These are phyloP conservation scores for Ophiostoma pallidulum DNA, from an alignment of 2,329 filamentous ascomycete species.

Conservation along the genomic window DNA sequence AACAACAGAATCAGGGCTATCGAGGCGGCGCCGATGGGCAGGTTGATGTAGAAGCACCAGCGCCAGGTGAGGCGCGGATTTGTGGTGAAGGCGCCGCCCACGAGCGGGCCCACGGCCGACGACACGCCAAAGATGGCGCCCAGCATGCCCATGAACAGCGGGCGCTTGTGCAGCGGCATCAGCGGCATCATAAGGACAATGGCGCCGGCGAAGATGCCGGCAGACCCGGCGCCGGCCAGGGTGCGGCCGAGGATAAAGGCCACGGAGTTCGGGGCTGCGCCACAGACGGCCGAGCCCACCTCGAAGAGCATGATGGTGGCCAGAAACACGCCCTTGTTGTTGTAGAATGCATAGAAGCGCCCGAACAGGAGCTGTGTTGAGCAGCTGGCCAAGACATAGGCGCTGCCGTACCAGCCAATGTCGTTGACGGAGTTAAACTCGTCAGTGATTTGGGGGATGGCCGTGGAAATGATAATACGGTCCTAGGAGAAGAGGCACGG, in stretches of 20 bases:
- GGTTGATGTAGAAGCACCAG: conserved; percentile 33
- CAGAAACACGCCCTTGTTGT: conserved; percentile 27
- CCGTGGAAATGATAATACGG: conserved; percentile 28
- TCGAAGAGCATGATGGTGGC: conserved; percentile 27
- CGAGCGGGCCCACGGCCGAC: conserved; percentile 27
- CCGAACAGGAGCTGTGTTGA: conserved; percentile 26
- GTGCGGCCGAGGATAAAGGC: conserved; percentile 33
- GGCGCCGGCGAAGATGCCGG: conserved; percentile 30
- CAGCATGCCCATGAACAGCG: conserved; percentile 27
- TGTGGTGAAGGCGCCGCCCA: conserved; percentile 30
- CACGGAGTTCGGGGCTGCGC: conserved; percentile 29
- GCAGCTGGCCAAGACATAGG: conserved; percentile 12
- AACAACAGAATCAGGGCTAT: conserved; percentile 22
- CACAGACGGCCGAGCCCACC: conserved; percentile 30
- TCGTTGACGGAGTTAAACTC: conserved; percentile 12
- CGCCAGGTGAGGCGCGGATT: conserved; percentile 26
- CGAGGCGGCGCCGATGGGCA: conserved; percentile 27
- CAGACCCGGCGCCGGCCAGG: conserved; percentile 30
- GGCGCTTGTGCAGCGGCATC: conserved; percentile 26
- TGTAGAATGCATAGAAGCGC: conserved; percentile 26
- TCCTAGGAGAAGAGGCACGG: conserved; percentile 19
- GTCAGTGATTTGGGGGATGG: conserved; percentile 13
- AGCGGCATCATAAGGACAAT: conserved; percentile 26
- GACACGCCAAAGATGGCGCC: conserved; percentile 28
- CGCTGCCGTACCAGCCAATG: conserved; percentile 14